Evolutionary conservation across 2,329 filamentous ascomycete species (phyloP).

Genomic region (Colletotrichum lini): DNA sequence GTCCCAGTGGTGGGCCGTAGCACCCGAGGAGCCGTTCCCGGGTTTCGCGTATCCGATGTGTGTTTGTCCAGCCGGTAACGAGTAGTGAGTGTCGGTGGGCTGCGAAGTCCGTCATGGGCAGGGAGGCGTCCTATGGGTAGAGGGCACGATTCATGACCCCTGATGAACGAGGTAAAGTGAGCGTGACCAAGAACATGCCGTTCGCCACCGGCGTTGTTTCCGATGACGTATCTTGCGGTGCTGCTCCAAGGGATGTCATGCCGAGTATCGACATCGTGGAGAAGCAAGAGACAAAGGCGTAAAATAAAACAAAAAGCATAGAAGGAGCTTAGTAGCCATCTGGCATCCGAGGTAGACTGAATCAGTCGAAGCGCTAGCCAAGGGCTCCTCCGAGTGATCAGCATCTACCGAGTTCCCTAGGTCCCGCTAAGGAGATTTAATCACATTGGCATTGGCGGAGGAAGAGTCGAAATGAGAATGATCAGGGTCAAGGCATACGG

Average conservation of each 20-base stretch:
- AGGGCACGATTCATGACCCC: conserved; percentile 6
- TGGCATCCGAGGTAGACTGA: conserved; percentile 28
- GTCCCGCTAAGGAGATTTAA: conserved; percentile 38
- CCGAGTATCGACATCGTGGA: neutral
- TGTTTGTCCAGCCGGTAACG: neutral
- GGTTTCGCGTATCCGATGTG: conserved; percentile 6
- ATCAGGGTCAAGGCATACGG: conserved; percentile 30
- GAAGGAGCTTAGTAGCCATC: neutral
- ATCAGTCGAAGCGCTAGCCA: conserved; percentile 26
- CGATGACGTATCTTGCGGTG: neutral
- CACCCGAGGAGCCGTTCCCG: conserved; percentile 32
- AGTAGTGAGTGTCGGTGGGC: conserved; percentile 5
- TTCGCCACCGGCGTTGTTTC: conserved; percentile 9
- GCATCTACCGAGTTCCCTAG: conserved; percentile 33
- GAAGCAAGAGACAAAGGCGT: neutral
- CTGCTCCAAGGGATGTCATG: neutral
- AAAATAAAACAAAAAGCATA: conserved; percentile 16
- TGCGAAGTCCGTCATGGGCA: conserved; percentile 13
- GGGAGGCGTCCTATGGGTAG: neutral
- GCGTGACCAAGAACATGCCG: neutral
- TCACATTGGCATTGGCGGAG: conserved; percentile 37
- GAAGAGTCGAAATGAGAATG: conserved; percentile 15
- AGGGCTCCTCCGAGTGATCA: conserved; percentile 38
- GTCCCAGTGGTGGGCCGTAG: conserved; percentile 25
- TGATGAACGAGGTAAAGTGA: neutral